Percentiles rank a stretch among this genome's conserved stretches.
Conservation (phyloP, 345 rosid species). For the Gossypium australe region DNA sequence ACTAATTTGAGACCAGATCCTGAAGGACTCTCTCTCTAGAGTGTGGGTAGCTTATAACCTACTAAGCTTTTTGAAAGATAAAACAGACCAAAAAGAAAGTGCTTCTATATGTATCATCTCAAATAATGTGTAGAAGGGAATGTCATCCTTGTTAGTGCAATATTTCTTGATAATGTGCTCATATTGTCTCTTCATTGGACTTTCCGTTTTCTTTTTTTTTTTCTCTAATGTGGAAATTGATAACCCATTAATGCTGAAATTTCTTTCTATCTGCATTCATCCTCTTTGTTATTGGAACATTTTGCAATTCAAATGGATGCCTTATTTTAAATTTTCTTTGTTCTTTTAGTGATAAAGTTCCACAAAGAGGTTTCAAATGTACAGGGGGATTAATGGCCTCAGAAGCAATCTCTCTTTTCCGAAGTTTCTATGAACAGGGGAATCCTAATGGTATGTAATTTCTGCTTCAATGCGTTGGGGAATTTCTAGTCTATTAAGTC, state of each 20-base stretch:
- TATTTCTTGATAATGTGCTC: background rate
- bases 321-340: background rate
- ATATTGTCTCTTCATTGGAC: background rate
- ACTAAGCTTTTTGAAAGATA: background rate
- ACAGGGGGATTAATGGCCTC: constrained; percentile 71
- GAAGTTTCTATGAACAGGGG: constrained; percentile 78
- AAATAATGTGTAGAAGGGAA: background rate
- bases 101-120: background rate
- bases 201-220: background rate
- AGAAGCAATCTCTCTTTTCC: constrained; percentile 61
- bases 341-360: constrained; percentile 28
- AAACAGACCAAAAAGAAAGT: background rate
- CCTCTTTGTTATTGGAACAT: background rate
- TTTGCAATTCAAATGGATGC: constrained; percentile 4
- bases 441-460: constrained; percentile 68
- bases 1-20: background rate
- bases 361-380: constrained; percentile 43
- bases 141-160: background rate
- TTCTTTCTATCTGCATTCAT: background rate
- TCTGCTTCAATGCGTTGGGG: background rate
- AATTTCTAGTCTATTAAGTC: background rate
- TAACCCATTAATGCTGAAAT: background rate
- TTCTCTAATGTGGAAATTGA: background rate
- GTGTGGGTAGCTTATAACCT: too few species aligned
- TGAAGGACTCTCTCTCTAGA: background rate